Percentiles rank a stretch among this genome's conserved stretches.
phyloP scores from a whole-genome alignment of 148 eudicot species.

The Rhododendron kiyosumense region DNA sequence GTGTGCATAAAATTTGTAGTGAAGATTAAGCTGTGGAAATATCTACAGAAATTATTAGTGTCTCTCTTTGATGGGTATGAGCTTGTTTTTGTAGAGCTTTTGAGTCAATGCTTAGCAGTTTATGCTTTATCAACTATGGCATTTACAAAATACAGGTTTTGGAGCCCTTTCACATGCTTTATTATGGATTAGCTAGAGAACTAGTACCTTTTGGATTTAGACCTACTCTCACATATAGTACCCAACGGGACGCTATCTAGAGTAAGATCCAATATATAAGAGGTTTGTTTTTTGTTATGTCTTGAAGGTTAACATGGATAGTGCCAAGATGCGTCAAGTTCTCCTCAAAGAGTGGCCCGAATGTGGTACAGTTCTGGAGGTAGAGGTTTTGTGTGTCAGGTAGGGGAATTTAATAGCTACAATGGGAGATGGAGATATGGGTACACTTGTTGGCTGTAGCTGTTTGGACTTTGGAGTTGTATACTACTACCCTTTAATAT shows the following conservation, averaged over 20 bases:
- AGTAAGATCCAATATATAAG: not conserved
- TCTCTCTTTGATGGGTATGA: not conserved
- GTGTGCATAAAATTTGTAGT: not conserved
- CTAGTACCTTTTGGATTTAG: not conserved
- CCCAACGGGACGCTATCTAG: not conserved
- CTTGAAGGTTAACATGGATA: not conserved
- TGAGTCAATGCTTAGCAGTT: not conserved
- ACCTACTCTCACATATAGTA: not conserved
- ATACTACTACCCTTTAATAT: too few relatives aligned
- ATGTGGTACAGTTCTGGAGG: not conserved
- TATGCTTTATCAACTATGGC: not conserved
- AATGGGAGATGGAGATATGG: not conserved
- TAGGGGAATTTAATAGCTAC: not conserved
- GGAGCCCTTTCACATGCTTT: not conserved
- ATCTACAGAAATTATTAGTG: not conserved
- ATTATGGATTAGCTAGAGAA: not conserved
- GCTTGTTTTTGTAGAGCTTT: not conserved
- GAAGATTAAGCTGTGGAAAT: not conserved
- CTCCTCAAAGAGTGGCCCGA: not conserved
- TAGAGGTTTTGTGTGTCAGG: not conserved
- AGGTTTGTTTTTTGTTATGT: not conserved
- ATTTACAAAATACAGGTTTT: not conserved
- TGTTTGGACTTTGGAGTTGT: conserved; percentile 2
- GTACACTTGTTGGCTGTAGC: not conserved
- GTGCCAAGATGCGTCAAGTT: not conserved